Evolutionary conservation across 139 green algal genomes (phyloP), one percentile per base, ranked within the genome.

Genomic region (Closterium sp.): DNA sequence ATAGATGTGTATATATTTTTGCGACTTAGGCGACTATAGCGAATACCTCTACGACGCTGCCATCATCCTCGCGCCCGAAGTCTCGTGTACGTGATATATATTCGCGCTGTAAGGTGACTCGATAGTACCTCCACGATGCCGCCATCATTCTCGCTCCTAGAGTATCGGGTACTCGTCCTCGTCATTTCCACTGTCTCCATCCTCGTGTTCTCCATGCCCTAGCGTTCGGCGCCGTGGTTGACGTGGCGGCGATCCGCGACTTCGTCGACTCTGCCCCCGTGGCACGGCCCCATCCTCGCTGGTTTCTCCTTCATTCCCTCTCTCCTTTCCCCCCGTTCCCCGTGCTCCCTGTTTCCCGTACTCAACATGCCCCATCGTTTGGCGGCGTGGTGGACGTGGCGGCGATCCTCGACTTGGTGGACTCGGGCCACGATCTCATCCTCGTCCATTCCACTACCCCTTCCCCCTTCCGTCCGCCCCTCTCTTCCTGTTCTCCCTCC

Each of bases 331-430:
- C 30, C 30, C 16, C 30, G 9, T 86, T 86, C 30, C 30, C 30
- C 30, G 30, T 86, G 83, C 83, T 86, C 83, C 83, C 83, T 28
- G 30, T 33, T 86, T 23, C n/a, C 83, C 83, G 30, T 32, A 9
- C 83, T 23, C n/a, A 9, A 32, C n/a, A 34, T 86, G 30, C 31
- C 30, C 83, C n/a, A 86, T 9, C n/a, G 25, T 33, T 86, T 28
- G n/a, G 83, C 83, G 83, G 83, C 30, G n/a, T 91, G 96, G 76
- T 98, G 3, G 94, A 96, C 86, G 88, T 94, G 10, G 85, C 90
- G 1, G 91, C 87, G 1, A 92, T 98, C 32, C 85, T 97, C 4
- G 96, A 98, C 23, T 99, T 99, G 91, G 93, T 98, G 2, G 97
- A 99, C 38, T 93, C 86, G 25, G 97, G 97, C 5, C 94, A 94